phyloP scores from a whole-genome alignment of 139 green algal genomes.

The Volvox reticuliferus region DNA sequence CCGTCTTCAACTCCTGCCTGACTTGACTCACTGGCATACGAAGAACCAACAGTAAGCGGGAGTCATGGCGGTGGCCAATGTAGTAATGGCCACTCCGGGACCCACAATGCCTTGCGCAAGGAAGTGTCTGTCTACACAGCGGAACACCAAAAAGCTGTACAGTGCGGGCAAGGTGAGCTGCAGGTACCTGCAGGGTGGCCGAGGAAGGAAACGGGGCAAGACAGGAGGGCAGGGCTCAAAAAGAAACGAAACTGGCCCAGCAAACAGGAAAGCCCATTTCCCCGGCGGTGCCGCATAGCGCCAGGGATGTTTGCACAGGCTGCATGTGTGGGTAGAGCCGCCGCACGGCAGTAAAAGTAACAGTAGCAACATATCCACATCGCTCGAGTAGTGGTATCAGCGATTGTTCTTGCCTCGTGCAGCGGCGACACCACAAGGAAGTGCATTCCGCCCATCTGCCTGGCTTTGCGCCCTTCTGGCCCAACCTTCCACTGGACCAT shows the following conservation, averaged over 20 bases:
- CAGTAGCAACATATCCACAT: too few species aligned
- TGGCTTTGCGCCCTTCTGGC: too few species aligned
- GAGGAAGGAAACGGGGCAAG: neutral
- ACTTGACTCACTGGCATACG: conserved; percentile 28
- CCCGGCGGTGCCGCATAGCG: too few species aligned
- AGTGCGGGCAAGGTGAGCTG: conserved; percentile 48
- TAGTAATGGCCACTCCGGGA: conserved; percentile 44
- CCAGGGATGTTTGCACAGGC: too few species aligned
- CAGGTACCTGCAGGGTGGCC: conserved; percentile 48
- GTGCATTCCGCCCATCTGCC: too few species aligned
- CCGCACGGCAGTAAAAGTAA: too few species aligned
- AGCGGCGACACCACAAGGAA: too few species aligned
- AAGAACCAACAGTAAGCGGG: conserved; percentile 48
- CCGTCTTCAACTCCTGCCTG: neutral
- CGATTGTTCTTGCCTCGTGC: too few species aligned
- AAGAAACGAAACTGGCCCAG: neutral
- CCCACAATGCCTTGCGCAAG: conserved; percentile 39
- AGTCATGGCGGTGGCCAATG: conserved; percentile 21
- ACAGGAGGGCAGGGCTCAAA: neutral
- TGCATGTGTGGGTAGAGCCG: too few species aligned
- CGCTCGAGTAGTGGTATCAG: too few species aligned
- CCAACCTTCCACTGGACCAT: too few species aligned
- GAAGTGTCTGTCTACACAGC: conserved; percentile 57
- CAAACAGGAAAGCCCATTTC: neutral
- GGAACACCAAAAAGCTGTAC: conserved; percentile 47